Base-by-base conservation (phyloP, 345 rosid genomes). In the Gossypium bickii region DNA sequence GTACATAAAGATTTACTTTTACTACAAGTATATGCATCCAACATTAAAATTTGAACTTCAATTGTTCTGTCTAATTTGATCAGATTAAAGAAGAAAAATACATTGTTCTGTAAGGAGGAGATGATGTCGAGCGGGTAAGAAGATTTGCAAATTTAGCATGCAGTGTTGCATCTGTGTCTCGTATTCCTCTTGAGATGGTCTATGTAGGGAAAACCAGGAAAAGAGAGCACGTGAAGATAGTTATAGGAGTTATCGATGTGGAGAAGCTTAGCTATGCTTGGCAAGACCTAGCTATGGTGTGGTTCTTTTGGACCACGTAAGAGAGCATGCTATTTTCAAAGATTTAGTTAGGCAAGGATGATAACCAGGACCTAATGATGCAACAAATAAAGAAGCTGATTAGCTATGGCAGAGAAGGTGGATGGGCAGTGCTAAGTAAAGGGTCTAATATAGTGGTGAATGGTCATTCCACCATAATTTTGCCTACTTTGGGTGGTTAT, bases 231-330 rank as follows among this genome's bases (percentile, higher is more conserved):
- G 87, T 82, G 51, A 74, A 81, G 81, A 80, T 89, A 20, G 81
- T 74, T 44, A 78, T 82, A 12, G 83, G 74, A 0, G 38, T 72
- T 1, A 81, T 93, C 74, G 70, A 38, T 0, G 62, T 18, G 1
- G 94, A 90, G 76, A 89, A 86, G 70, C 85, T 92, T 13, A 79
- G 97, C 56, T 65, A 87, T 73, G 61, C 44, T 78, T 94, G 94
- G 93, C 69, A 57, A 34, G 92, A 92, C 77, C 81, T 80, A 25
- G 76, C 93, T 12, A 78, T 88, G 87, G 86, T 94, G 53, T 92
- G 97, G 98, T 90, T 89, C 89, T 94, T 94, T 78, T 92, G 97
- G 98, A 88, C 88, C 34, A 83, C 97, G 72, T 79, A 92, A 0
- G 91, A 92, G 81, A 89, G 91, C 79, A 92, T 94, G 98, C 57